phyloP scores from a whole-genome alignment of 2,329 filamentous ascomycete genomes.

The Talaromyces sp. region DNA sequence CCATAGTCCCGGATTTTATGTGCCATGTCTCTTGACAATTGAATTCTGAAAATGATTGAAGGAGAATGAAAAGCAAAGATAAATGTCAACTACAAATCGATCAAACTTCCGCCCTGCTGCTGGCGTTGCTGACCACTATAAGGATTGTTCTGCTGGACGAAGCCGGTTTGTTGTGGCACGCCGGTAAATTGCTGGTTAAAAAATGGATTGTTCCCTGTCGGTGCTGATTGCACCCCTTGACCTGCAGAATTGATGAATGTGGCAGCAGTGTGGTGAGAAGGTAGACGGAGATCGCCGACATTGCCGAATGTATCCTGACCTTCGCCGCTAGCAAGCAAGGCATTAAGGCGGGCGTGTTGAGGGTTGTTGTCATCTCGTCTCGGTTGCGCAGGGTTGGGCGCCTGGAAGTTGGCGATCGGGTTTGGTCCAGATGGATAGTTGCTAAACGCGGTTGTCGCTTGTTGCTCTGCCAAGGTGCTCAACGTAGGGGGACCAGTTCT shows the following conservation, averaged over 20 bases:
- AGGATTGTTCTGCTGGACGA: constrained; percentile 49
- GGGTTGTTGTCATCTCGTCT: constrained; percentile 43
- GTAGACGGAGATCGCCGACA: constrained; percentile 91
- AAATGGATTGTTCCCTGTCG: constrained; percentile 86
- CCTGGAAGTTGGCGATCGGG: constrained; percentile 28
- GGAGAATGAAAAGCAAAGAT: not conserved
- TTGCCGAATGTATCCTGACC: constrained; percentile 98
- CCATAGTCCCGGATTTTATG: not conserved
- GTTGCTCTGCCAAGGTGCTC: constrained; percentile 75
- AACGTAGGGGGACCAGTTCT: constrained; percentile 64
- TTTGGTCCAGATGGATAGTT: constrained; percentile 44
- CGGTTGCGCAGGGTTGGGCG: constrained; percentile 14
- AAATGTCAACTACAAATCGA: constrained; percentile 50
- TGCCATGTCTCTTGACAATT: not conserved
- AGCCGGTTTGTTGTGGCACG: constrained; percentile 44
- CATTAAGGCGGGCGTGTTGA: constrained; percentile 71
- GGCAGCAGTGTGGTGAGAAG: constrained; percentile 91
- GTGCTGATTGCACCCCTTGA: constrained; percentile 65
- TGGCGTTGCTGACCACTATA: constrained; percentile 50
- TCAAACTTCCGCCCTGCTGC: constrained; percentile 53
- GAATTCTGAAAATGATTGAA: not conserved
- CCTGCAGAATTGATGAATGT: constrained; percentile 96
- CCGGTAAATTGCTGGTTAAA: constrained; percentile 78
- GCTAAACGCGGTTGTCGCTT: constrained; percentile 61
- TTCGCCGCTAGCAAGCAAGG: constrained; percentile 78